Evolutionary conservation across 2,329 filamentous ascomycete species (phyloP).

Genomic region (Sporothrix inflata): DNA sequence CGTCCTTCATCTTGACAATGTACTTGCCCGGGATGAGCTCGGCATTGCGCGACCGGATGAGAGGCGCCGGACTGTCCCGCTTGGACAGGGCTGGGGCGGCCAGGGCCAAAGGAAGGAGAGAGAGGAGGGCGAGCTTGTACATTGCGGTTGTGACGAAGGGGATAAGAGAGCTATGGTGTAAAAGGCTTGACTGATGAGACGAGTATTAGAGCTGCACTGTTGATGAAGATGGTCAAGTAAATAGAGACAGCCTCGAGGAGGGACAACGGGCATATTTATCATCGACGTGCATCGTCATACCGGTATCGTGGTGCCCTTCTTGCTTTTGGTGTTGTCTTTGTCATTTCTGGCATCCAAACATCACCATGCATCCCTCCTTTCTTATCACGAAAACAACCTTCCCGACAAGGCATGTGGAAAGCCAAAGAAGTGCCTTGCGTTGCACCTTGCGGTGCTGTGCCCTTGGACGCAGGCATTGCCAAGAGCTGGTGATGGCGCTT

Average conservation of each 20-base stretch:
- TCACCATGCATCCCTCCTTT: background rate
- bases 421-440: background rate
- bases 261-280: background rate
- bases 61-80: constrained; percentile 39
- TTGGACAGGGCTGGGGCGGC: constrained; percentile 39
- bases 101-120: constrained; percentile 43
- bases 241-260: background rate
- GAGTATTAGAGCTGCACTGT: background rate
- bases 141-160: constrained; percentile 42
- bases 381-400: constrained; percentile 18
- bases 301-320: background rate
- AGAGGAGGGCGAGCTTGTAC: constrained; percentile 44
- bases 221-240: background rate
- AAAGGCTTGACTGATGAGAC: background rate
- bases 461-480: background rate
- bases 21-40: constrained; percentile 47
- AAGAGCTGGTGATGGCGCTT: constrained; percentile 5
- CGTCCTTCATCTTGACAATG: constrained; percentile 51
- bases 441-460: constrained; percentile 1
- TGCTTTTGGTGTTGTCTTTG: background rate
- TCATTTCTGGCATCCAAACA: background rate
- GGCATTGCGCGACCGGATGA: constrained; percentile 44
- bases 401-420: constrained; percentile 27
- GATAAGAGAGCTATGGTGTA: background rate
- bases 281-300: background rate